Evolutionary conservation across 1,284 basidiomycete genomes (phyloP).

Genomic region (Schizopora paradoxa): DNA sequence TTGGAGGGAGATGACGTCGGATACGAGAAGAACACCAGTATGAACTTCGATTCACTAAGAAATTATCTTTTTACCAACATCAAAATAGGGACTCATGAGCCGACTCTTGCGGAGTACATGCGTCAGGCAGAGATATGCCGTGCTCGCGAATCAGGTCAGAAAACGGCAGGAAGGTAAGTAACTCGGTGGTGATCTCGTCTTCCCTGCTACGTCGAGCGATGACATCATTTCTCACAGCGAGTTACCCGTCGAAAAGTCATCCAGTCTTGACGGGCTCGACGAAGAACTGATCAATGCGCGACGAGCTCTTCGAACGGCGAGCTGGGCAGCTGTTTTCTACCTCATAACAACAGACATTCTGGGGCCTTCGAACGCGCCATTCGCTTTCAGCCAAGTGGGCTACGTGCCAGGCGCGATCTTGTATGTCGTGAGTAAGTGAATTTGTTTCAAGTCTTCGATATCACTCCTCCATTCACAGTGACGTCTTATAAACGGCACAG

Average conservation of each 20-base stretch:
- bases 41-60: not conserved
- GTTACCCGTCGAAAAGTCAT: conserved; percentile 4
- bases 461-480: conserved; percentile 37
- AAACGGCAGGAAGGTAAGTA: conserved; percentile 4
- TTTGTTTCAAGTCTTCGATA: conserved; percentile 11
- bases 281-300: conserved; percentile 13
- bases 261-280: no score
- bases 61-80: not conserved
- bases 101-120: conserved; percentile 11
- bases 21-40: conserved; percentile 11
- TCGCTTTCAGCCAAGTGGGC: conserved; percentile 51
- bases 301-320: conserved; percentile 12
- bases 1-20: no score
- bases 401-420: conserved; percentile 46
- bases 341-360: conserved; percentile 53
- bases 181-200: no score
- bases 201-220: no score
- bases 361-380: conserved; percentile 61
- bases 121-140: conserved; percentile 9
- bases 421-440: conserved; percentile 27
- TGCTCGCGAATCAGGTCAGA: conserved; percentile 6
- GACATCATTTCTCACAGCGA: not conserved
- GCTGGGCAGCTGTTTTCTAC: conserved; percentile 43
- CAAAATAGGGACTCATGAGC: no score
- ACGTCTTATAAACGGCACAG: conserved; percentile 16